phyloP scores from a whole-genome alignment of 108 stramenopile species.

The Fistulifera pelliculosa region DNA sequence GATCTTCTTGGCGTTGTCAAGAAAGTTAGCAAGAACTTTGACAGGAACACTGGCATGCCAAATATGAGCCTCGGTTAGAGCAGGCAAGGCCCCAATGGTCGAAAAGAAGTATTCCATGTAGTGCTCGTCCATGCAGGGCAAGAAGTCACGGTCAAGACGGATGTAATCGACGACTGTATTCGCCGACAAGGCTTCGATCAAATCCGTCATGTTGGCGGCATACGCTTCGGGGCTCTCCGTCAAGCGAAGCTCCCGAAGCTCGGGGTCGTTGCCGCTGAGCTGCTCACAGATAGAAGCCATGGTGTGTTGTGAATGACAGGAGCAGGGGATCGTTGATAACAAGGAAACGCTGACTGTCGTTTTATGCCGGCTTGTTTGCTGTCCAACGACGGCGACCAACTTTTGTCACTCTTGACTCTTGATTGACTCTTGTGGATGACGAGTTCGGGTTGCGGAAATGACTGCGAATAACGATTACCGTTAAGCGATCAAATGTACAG shows the following conservation, averaged over 20 bases:
- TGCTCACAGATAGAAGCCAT: conserved; percentile 2
- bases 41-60: conserved; percentile 7
- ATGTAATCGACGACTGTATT: conserved; percentile 7
- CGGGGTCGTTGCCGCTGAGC: conserved; percentile 6
- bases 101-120: neutral
- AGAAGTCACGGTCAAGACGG: conserved; percentile 10
- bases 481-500: too few species aligned
- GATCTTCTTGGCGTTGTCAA: neutral
- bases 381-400: too few species aligned
- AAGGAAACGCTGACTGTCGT: too few species aligned
- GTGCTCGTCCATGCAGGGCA: conserved; percentile 5
- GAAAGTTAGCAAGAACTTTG: conserved; percentile 2
- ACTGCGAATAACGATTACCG: too few species aligned
- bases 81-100: neutral
- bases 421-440: too few species aligned
- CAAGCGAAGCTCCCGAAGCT: conserved; percentile 6
- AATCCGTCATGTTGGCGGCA: neutral
- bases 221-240: conserved; percentile 8
- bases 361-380: too few species aligned
- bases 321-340: too few species aligned
- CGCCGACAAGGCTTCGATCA: conserved; percentile 1
- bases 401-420: too few species aligned
- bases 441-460: too few species aligned
- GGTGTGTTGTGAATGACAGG: too few species aligned
- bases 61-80: conserved; percentile 3